Conservation (phyloP, 192 early-diverging fungal species). For the Haplosporangium gracile region DNA sequence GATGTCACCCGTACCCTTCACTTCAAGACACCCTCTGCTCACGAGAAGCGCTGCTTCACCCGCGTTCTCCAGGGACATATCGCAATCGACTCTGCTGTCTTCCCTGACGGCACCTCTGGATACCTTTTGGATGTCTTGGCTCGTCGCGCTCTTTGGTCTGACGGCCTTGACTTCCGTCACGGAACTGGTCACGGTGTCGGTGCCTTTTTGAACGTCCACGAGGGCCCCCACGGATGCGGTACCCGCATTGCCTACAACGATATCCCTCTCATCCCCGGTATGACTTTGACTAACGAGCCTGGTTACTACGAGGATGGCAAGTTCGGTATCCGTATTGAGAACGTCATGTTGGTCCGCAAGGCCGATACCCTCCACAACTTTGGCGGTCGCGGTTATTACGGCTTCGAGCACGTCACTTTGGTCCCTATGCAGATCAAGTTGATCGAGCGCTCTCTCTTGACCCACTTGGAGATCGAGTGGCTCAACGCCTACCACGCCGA, state of each 20-base stretch:
- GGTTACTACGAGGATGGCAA: slow-evolving; percentile 97
- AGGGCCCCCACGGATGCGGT: slow-evolving; percentile 96
- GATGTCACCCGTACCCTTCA: slow-evolving; percentile 97
- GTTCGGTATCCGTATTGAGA: slow-evolving; percentile 99
- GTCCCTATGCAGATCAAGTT: slow-evolving; percentile 91
- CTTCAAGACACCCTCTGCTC: slow-evolving; percentile 85
- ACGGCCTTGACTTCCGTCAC: slow-evolving; percentile 96
- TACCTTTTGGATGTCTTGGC: slow-evolving; percentile 94
- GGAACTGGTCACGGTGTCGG: slow-evolving; percentile 99
- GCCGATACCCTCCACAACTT: slow-evolving; percentile 85
- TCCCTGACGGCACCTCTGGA: slow-evolving; percentile 90
- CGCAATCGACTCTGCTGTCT: slow-evolving; percentile 88
- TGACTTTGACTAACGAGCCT: slow-evolving; percentile 98
- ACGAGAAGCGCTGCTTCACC: slow-evolving; percentile 94
- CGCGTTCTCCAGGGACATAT: slow-evolving; percentile 99
- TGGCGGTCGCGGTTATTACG: slow-evolving; percentile 84
- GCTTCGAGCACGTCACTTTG: slow-evolving; percentile 94
- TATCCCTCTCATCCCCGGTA: slow-evolving; percentile 83
- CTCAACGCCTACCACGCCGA: slow-evolving; percentile 87
- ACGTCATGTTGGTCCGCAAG: slow-evolving; percentile 86
- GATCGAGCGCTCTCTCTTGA: slow-evolving; percentile 78
- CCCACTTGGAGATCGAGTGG: slow-evolving; percentile 85
- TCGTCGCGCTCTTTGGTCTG: slow-evolving; percentile 88
- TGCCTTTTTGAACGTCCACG: slow-evolving; percentile 94
- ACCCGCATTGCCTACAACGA: slow-evolving; percentile 81